Evolutionary conservation across 2,329 filamentous ascomycete species (phyloP).

Genomic region (Fusarium annulatum): DNA sequence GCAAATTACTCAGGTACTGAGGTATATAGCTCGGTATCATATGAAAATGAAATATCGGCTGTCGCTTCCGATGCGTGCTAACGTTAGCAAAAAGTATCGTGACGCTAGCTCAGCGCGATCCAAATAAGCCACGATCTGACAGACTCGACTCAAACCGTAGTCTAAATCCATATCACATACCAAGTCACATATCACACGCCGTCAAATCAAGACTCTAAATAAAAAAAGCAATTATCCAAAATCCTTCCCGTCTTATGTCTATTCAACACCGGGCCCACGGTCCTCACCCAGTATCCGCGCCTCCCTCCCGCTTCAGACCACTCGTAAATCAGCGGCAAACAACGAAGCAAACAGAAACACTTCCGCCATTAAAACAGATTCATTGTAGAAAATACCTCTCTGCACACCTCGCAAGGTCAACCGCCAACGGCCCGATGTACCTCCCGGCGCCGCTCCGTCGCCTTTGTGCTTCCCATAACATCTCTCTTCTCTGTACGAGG

Average conservation of each 20-base stretch:
- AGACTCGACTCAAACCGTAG: not conserved
- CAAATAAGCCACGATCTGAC: not conserved
- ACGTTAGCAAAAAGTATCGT: not conserved
- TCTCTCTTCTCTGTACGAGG: not conserved
- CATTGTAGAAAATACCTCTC: not conserved
- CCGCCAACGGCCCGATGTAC: not conserved
- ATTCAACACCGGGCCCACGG: not conserved
- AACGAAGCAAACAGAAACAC: not conserved
- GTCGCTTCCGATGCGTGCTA: not conserved
- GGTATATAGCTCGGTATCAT: not conserved
- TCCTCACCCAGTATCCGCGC: conserved; percentile 1
- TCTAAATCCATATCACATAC: not conserved
- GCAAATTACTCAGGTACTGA: not conserved
- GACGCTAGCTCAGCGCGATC: not conserved
- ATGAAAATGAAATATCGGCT: not conserved
- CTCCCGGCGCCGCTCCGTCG: not conserved
- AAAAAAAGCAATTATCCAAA: not conserved
- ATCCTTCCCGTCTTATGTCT: not conserved
- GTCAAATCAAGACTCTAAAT: not conserved
- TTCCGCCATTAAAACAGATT: not conserved
- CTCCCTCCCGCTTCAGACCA: not conserved
- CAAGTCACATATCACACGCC: not conserved
- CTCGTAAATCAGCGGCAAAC: not conserved
- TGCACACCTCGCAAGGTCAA: conserved; percentile 1
- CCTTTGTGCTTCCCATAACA: conserved; percentile 2